Percentiles rank a stretch among this genome's conserved stretches.
These are phyloP conservation scores for Fusarium xylarioides DNA, from an alignment of 2,329 filamentous ascomycete species.

Conservation along the genomic window DNA sequence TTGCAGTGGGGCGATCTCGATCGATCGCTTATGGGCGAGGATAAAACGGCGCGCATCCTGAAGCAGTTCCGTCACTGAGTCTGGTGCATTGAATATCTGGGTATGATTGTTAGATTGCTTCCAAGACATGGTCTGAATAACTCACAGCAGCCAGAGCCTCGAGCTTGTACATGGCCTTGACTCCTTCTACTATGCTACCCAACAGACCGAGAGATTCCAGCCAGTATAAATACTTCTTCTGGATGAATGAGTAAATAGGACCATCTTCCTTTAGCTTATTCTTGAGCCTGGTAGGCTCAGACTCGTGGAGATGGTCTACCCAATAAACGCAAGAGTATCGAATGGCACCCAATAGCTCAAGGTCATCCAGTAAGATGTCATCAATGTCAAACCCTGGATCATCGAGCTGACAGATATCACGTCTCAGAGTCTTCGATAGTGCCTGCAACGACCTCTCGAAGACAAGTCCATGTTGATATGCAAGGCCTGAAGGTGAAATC, in stretches of 20 bases:
- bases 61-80: rapidly evolving
- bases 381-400: rapidly evolving
- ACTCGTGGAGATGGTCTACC: rapidly evolving
- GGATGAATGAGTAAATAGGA: rapidly evolving
- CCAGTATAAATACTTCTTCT: rapidly evolving
- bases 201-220: not conserved
- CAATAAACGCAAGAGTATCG: not conserved
- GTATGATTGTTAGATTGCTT: rapidly evolving
- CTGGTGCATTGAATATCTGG: rapidly evolving
- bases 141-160: rapidly evolving
- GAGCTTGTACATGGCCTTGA: rapidly evolving
- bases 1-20: not conserved
- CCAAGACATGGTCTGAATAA: rapidly evolving
- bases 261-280: rapidly evolving
- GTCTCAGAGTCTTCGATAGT: rapidly evolving
- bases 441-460: rapidly evolving
- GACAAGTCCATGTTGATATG: rapidly evolving
- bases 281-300: rapidly evolving
- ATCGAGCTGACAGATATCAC: rapidly evolving
- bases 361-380: rapidly evolving
- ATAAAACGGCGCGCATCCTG: not conserved
- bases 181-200: rapidly evolving
- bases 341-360: rapidly evolving
- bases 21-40: rapidly evolving
- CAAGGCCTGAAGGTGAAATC: rapidly evolving